A percentile compares a stretch with the other conserved stretches of the same genome.
Evolutionary conservation across 2,329 filamentous ascomycete genomes (phyloP).

Genomic region (Endocalyx cinctus): DNA sequence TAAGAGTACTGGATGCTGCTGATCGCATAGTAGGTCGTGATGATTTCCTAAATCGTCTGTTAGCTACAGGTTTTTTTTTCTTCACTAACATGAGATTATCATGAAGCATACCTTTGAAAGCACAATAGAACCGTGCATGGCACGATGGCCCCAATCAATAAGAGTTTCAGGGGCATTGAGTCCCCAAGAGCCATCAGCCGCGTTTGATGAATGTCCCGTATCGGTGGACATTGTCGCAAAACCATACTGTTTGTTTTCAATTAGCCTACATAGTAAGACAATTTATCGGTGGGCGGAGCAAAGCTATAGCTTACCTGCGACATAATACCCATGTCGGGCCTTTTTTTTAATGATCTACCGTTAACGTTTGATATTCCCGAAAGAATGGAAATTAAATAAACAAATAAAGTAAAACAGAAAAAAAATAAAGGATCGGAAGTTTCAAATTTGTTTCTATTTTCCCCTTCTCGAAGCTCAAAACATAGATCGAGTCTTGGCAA

Average conservation of each 20-base stretch:
- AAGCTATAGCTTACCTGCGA: constrained; percentile 19
- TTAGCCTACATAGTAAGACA: too few relatives aligned
- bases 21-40: constrained; percentile 42
- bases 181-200: constrained; percentile 32
- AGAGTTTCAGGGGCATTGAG: constrained; percentile 30
- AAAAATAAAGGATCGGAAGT: too few relatives aligned
- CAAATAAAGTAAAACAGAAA: too few relatives aligned
- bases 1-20: constrained; percentile 42
- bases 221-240: constrained; percentile 41
- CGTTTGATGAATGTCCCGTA: constrained; percentile 34
- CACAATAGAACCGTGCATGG: constrained; percentile 45
- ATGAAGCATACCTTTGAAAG: constrained; percentile 31
- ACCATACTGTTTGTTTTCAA: constrained; percentile 25
- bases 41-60: constrained; percentile 31
- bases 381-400: too few relatives aligned
- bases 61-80: neutral
- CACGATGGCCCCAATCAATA: constrained; percentile 36
- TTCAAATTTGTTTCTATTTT: too few relatives aligned
- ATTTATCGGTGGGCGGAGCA: too few relatives aligned
- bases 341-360: constrained; percentile 3
- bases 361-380: too few relatives aligned
- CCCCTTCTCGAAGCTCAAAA: too few relatives aligned
- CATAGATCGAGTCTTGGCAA: too few relatives aligned
- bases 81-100: neutral
- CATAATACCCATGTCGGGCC: constrained; percentile 37